phyloP scores from a whole-genome alignment of 768 basidiomycete species.

The Leucocoprinus birnbaumii region DNA sequence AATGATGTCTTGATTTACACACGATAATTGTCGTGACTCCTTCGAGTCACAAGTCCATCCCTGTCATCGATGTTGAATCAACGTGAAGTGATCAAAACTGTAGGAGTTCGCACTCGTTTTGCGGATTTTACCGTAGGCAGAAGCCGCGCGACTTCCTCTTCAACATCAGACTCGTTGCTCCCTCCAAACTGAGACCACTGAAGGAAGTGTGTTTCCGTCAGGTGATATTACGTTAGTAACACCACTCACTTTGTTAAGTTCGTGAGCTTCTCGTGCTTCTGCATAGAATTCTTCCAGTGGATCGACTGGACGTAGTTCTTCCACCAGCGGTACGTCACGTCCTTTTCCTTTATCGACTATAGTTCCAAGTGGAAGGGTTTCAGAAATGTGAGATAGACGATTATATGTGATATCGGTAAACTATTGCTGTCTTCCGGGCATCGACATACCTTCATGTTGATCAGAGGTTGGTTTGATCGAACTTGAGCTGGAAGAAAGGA shows the following conservation, averaged over 20 bases:
- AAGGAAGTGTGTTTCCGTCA: background rate
- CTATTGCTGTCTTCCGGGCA: background rate
- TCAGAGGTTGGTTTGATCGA: background rate
- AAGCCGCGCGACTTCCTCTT: background rate
- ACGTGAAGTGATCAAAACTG: background rate
- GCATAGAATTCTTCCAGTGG: constrained; percentile 67
- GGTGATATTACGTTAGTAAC: background rate
- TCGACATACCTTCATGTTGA: background rate
- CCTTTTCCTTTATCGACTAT: background rate
- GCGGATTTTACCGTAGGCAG: background rate
- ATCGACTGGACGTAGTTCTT: constrained; percentile 29
- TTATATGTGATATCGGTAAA: background rate
- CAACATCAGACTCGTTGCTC: constrained; percentile 29
- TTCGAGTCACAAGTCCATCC: constrained; percentile 67
- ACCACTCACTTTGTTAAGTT: constrained; percentile 5
- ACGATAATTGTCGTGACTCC: constrained; percentile 27
- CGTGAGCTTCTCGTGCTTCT: constrained; percentile 44
- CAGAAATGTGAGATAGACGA: background rate
- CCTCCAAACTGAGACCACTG: constrained; percentile 36
- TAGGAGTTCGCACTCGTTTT: background rate
- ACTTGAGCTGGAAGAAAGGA: too few relatives aligned
- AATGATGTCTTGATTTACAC: constrained; percentile 70
- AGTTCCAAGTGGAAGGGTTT: background rate
- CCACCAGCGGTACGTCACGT: too few relatives aligned
- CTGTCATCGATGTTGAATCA: constrained; percentile 27